Evolutionary conservation across 148 eudicot species (phyloP), one percentile per base, ranked within the genome.

Genomic region (Heliosperma pusillum): DNA sequence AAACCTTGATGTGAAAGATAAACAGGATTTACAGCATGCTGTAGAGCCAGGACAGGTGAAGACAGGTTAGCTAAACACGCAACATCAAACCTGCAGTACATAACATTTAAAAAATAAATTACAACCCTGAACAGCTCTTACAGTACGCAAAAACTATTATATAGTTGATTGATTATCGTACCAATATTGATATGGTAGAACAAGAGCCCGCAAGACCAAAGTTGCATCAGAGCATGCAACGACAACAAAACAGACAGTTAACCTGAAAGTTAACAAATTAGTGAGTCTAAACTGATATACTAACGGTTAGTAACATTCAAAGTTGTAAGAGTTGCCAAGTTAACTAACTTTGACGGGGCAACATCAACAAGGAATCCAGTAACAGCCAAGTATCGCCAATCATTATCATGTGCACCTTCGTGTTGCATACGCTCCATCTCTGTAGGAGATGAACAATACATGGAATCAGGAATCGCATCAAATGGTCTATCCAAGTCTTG

Each of bases 221-320:
- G 99, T 90, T 66, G 97, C 99, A 88, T 95, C 99, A 81, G 99
- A 95, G 85, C 89, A 92, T 72, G 99, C 87, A 83, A 90, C 91
- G 60, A 90, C 82, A 77, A 89, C 80, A 75, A 90, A 95, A 82
- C 97, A 95, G 75, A 90, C 87, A 52, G 96, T 85, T 65, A 85
- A 81, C 94, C 99, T 95, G 93, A 72, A 87, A 80, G 73, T 29
- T 75, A 55, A 80, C 66, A 62, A 25, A 67, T 30, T 24, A 36
- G 22, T 26, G 69, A 73, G 62, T 36, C 50, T 53, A 74, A n/a
- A 82, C 44, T 62, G 36, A 80, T 47, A 40, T 61, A 40, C 25
- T 45, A 74, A 59, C 50, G 1, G 53, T 29, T 58, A 44, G 22
- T 67, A 57, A 29, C 24, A 71, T 29, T 11, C 11, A 72, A 20